phyloP scores from a whole-genome alignment of 73 alveolate genomes.

The Paramecium octaurelia region DNA sequence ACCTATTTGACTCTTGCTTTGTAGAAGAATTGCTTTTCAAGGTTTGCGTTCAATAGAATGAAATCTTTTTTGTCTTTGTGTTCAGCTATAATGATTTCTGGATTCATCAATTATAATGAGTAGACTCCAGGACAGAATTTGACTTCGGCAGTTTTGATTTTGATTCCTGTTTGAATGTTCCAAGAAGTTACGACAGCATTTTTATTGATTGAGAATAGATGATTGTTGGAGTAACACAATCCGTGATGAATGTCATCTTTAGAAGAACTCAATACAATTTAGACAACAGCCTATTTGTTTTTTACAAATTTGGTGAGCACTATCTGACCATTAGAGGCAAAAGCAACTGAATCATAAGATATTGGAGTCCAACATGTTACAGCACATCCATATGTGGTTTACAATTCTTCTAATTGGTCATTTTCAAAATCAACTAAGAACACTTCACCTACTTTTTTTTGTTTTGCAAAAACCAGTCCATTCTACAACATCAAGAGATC shows the following conservation, averaged over 20 bases:
- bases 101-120: background rate
- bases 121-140: conserved; percentile 4
- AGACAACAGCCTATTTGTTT: background rate
- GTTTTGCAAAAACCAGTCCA: background rate
- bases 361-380: conserved; percentile 33
- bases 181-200: background rate
- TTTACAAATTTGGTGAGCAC: background rate
- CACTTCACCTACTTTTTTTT: conserved; percentile 19
- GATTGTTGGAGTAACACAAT: background rate
- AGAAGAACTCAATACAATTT: background rate
- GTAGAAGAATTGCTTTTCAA: background rate
- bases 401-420: background rate
- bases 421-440: background rate
- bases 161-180: background rate
- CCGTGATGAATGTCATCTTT: conserved; percentile 19
- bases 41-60: background rate
- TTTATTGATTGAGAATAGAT: background rate
- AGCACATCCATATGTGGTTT: conserved; percentile 1
- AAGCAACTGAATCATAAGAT: background rate
- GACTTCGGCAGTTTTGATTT: background rate
- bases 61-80: conserved; percentile 28
- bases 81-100: background rate
- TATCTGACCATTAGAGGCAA: background rate
- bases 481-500: background rate
- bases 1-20: conserved; percentile 35